Evolutionary conservation across 495 filamentous ascomycete genomes (phyloP), one percentile per base, ranked within the genome.

Genomic region (Penicillium samsonianum): DNA sequence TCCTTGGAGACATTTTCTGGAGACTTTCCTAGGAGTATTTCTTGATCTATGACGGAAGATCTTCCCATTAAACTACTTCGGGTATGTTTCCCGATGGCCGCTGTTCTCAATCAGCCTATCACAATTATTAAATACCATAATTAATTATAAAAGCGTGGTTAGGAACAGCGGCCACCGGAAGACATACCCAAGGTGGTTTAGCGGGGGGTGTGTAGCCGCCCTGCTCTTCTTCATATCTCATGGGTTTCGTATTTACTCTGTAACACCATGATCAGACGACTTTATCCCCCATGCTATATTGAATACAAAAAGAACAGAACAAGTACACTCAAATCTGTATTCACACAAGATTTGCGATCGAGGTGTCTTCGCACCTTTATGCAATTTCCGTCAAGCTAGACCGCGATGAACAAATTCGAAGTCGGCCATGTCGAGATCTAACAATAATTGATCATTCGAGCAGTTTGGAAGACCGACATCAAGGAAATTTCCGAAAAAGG

Each of bases 391-490:
- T 42, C n/a, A 31, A 42, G 9, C 45, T 10, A 31, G 23, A n/a
- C 33, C 10, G 17, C 26, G 14, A 17, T 16, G 19, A 14, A 2
- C 43, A 47, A 40, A 38, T 25, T 47, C 53, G 4, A 47, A 55
- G 16, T 38, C 53, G 1, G 38, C 11, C 42, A 54, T 31, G 6
- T 60, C 60, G 10, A 45, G 48, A 37, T 47, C 38, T 12, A 49
- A 26, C 33, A 63, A 52, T 2, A 50, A 58, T 28, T 58, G 58
- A 35, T 66, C 43, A 22, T 47, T 46, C n/a, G 54, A 40, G 17
- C 35, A 45, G 14, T 40, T 69, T 4, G 66, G 66, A 22, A 66
- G 50, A 35, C 58, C 64, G 33, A 69, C 58, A 48, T 69, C 59
- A 23, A 60, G 30, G 19, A 69, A 64, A 53, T 69, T 64, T 8